These are phyloP conservation scores for Martensiomyces pterosporus DNA, from an alignment of 192 early-diverging fungal genomes.

Conservation along the genomic window DNA sequence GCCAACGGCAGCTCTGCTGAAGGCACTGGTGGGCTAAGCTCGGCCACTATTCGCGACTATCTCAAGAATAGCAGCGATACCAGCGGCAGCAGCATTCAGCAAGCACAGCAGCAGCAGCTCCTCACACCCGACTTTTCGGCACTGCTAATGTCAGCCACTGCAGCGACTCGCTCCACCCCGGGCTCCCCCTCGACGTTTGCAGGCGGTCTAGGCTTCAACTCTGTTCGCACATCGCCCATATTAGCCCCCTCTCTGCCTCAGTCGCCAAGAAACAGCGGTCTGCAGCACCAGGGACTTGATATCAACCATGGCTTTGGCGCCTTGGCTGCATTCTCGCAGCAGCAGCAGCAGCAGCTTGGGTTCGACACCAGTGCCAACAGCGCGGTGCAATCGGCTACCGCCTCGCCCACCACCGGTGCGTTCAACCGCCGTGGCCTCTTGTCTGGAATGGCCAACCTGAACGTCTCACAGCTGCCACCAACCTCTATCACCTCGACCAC, in stretches of 20 bases:
- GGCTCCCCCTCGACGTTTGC: constrained; percentile 28
- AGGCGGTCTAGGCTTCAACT: constrained; percentile 31
- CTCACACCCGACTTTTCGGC: constrained; percentile 16
- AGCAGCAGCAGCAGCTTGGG: constrained; percentile 3
- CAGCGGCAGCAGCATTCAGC: background rate
- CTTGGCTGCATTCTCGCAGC: constrained; percentile 20
- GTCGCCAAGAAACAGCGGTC: constrained; percentile 13
- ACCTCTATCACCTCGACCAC: constrained; percentile 4
- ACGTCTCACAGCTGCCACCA: constrained; percentile 41
- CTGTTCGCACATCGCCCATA: constrained; percentile 32
- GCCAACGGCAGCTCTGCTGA: background rate
- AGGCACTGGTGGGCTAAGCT: no score
- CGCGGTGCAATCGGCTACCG: constrained; percentile 41
- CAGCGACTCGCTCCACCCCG: constrained; percentile 28
- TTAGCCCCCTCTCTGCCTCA: constrained; percentile 25
- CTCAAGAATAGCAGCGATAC: constrained; percentile 1
- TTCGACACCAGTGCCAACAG: constrained; percentile 25
- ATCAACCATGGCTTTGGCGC: constrained; percentile 19
- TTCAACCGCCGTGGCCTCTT: constrained; percentile 18
- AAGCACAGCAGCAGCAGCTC: background rate
- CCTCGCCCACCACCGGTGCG: constrained; percentile 22
- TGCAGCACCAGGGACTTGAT: constrained; percentile 4
- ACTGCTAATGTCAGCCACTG: constrained; percentile 13
- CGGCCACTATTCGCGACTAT: no score
- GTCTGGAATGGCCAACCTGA: constrained; percentile 38